Percentiles rank a stretch among this genome's conserved stretches.
phyloP scores from a whole-genome alignment of 768 basidiomycete genomes.

The Mycena sanguinolenta region DNA sequence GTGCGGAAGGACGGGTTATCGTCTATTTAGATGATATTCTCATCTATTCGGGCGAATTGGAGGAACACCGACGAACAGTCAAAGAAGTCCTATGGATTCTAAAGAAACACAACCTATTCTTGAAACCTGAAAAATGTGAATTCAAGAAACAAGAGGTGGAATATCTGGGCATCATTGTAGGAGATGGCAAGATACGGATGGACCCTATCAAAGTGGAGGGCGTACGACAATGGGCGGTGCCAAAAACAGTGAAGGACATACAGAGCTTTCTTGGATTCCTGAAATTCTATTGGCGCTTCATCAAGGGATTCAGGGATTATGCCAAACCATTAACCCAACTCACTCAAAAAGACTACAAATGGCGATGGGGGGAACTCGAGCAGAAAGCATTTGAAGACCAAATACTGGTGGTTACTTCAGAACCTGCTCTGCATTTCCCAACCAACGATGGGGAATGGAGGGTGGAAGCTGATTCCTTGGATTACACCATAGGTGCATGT shows the following conservation, averaged over 20 bases:
- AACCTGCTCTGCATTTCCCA: slow-evolving; percentile 44
- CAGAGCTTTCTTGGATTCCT: slow-evolving; percentile 59
- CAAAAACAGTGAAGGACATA: slow-evolving; percentile 46
- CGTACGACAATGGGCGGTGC: slow-evolving; percentile 55
- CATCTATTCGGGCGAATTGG: no score
- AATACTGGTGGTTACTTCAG: no score
- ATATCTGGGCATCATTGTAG: no score
- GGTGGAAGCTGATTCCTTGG: slow-evolving; percentile 38
- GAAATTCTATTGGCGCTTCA: slow-evolving; percentile 54
- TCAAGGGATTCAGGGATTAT: slow-evolving; percentile 46
- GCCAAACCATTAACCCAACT: slow-evolving; percentile 43
- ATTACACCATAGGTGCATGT: slow-evolving; percentile 47
- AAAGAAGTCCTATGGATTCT: slow-evolving; percentile 39
- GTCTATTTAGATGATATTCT: no score
- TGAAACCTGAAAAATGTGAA: slow-evolving; percentile 53
- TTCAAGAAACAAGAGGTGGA: slow-evolving; percentile 44
- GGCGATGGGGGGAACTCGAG: no score
- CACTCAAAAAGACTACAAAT: slow-evolving; percentile 42
- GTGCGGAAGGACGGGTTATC: no score
- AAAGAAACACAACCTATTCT: slow-evolving; percentile 44
- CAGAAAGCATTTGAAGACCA: no score
- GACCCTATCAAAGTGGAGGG: no score
- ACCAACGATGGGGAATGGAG: slow-evolving; percentile 33
- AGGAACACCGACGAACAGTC: slow-evolving; percentile 38
- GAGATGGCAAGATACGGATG: no score